A percentile compares a stretch with the other conserved stretches of the same genome.
phyloP scores from a whole-genome alignment of 768 basidiomycete species.

The Rhodotorula sphaerocarpa region DNA sequence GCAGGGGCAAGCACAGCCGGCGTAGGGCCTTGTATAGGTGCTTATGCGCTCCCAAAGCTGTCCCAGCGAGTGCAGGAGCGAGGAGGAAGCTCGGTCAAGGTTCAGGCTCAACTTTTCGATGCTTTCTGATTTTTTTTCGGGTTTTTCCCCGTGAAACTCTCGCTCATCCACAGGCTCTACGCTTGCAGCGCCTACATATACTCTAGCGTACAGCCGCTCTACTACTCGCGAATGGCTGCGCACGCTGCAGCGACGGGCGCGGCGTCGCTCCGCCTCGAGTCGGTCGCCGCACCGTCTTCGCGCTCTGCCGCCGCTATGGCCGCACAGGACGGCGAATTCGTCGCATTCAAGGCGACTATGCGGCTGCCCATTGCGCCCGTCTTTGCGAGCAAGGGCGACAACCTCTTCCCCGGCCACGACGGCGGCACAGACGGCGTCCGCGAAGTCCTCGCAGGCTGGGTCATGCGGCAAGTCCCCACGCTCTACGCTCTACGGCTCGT shows the following conservation, averaged over 20 bases:
- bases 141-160: too few relatives aligned
- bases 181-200: background rate
- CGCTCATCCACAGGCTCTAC: background rate
- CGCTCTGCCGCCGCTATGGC: too few relatives aligned
- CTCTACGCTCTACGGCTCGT: background rate
- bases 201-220: too few relatives aligned
- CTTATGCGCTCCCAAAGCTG: too few relatives aligned
- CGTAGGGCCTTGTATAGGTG: too few relatives aligned
- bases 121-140: too few relatives aligned
- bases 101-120: too few relatives aligned
- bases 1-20: too few relatives aligned
- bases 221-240: too few relatives aligned
- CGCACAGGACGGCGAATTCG: slow-evolving; percentile 27
- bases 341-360: slow-evolving; percentile 35
- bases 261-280: slow-evolving; percentile 8
- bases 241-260: slow-evolving; percentile 3
- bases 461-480: slow-evolving; percentile 47
- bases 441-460: slow-evolving; percentile 46
- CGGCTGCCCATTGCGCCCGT: slow-evolving; percentile 35
- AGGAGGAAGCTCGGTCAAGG: too few relatives aligned
- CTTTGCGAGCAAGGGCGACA: slow-evolving; percentile 13
- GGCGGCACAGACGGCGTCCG: slow-evolving; percentile 44
- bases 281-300: background rate
- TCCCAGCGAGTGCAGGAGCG: too few relatives aligned
- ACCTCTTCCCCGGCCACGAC: slow-evolving; percentile 35